Evolutionary conservation across 768 basidiomycete genomes (phyloP).

Genomic region (Gymnopilus dilepis): DNA sequence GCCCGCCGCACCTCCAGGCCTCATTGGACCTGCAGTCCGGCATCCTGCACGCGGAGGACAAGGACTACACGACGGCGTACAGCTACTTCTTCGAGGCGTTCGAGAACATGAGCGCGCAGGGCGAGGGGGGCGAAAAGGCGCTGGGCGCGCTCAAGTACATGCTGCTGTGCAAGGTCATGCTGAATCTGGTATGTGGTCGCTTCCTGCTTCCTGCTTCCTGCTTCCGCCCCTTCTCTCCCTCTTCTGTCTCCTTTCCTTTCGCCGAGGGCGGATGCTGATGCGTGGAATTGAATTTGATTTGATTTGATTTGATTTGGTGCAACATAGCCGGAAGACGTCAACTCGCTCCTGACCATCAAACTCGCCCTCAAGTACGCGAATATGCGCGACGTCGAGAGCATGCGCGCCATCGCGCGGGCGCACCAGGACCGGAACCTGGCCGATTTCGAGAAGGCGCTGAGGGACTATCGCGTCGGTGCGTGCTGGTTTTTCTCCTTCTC

Average conservation of each 20-base stretch:
- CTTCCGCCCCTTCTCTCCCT: too few species aligned
- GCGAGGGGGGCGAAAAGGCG: slow-evolving; percentile 65
- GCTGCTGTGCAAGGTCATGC: slow-evolving; percentile 98
- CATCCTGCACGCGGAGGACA: slow-evolving; percentile 93
- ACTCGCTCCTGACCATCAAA: slow-evolving; percentile 84
- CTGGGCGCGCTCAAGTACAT: slow-evolving; percentile 95
- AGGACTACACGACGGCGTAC: slow-evolving; percentile 96
- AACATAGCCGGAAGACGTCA: slow-evolving; percentile 98
- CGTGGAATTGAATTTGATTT: too few species aligned
- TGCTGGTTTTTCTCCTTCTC: not conserved
- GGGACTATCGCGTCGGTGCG: slow-evolving; percentile 82
- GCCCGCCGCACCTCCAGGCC: slow-evolving; percentile 42
- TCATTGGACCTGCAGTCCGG: slow-evolving; percentile 62
- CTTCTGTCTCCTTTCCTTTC: not conserved
- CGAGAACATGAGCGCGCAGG: slow-evolving; percentile 83
- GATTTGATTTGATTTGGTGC: not conserved
- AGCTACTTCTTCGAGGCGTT: slow-evolving; percentile 98
- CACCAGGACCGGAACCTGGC: slow-evolving; percentile 89
- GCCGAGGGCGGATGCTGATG: not conserved
- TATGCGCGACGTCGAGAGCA: slow-evolving; percentile 88
- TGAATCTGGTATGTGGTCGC: slow-evolving; percentile 76
- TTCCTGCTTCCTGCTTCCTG: too few species aligned
- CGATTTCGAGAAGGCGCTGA: slow-evolving; percentile 86
- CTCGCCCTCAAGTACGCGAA: slow-evolving; percentile 88
- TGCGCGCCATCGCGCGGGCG: slow-evolving; percentile 95